Conservation (phyloP, 208 protist species). For the Trypanosoma grayi region DNA sequence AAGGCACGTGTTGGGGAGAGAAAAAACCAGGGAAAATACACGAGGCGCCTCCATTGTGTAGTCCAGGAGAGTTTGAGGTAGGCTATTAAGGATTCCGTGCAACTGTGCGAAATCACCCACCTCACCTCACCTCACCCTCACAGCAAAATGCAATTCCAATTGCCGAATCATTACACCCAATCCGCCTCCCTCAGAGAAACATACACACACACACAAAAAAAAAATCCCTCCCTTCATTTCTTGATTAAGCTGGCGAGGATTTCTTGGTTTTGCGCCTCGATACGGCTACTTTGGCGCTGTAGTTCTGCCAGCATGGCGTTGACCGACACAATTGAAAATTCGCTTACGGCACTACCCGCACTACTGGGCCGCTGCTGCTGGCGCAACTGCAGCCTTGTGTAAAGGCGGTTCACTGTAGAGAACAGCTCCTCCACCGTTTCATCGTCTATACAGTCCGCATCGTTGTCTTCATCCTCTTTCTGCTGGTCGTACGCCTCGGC, state of each 20-base stretch:
- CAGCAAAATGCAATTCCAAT: no score
- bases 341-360: constrained; percentile 21
- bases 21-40: no score
- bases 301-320: constrained; percentile 37
- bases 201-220: background rate
- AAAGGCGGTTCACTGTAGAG: constrained; percentile 25
- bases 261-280: constrained; percentile 58
- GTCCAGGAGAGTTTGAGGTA: no score
- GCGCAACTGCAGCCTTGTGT: constrained; percentile 36
- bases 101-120: no score
- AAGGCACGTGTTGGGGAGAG: no score
- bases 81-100: no score
- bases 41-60: no score
- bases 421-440: constrained; percentile 27
- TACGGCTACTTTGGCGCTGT: constrained; percentile 46
- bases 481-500: constrained; percentile 18
- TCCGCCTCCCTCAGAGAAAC: background rate
- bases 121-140: no score
- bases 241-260: constrained; percentile 38
- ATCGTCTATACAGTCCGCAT: constrained; percentile 22
- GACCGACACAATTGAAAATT: constrained; percentile 16
- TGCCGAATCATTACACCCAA: background rate
- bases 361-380: constrained; percentile 20
- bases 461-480: background rate
- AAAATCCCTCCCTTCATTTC: background rate